Conservation (phyloP, 495 filamentous ascomycete species). For the Penicillium paradoxum region DNA sequence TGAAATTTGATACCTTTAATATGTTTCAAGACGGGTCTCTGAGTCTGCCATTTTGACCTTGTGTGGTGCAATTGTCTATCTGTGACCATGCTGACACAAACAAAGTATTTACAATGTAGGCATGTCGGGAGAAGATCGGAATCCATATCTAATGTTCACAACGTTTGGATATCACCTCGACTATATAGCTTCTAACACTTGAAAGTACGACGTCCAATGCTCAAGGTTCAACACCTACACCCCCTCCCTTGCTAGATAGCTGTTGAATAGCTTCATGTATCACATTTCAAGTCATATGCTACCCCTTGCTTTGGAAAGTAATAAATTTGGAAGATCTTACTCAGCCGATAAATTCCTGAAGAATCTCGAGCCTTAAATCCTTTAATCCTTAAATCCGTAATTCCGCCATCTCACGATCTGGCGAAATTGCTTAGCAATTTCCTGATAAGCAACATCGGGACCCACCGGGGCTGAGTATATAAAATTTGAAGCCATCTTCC, state of each 20-base stretch:
- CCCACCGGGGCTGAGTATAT: neutral
- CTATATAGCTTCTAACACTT: neutral
- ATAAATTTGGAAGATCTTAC: too few species aligned
- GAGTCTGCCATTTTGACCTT: constrained; percentile 8
- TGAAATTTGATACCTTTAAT: constrained; percentile 15
- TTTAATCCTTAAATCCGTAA: neutral
- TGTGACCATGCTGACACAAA: neutral
- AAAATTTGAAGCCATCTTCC: neutral
- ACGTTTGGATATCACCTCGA: too few species aligned
- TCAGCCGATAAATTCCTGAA: too few species aligned
- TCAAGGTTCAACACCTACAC: neutral
- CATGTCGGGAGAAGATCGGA: neutral
- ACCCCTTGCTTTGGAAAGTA: too few species aligned
- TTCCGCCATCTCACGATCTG: neutral
- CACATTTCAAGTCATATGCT: neutral
- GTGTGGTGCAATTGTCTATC: neutral
- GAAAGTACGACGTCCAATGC: neutral
- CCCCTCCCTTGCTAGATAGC: neutral
- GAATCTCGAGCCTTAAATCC: neutral
- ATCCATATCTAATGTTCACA: neutral
- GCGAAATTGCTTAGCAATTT: neutral
- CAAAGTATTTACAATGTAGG: neutral
- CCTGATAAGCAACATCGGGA: neutral
- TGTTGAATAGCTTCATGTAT: neutral
- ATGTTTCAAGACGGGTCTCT: constrained; percentile 29